Evolutionary conservation across 75 land plant genomes (phyloP), one percentile per base, ranked within the genome.

Genomic region (Selaginella tamariscina): DNA sequence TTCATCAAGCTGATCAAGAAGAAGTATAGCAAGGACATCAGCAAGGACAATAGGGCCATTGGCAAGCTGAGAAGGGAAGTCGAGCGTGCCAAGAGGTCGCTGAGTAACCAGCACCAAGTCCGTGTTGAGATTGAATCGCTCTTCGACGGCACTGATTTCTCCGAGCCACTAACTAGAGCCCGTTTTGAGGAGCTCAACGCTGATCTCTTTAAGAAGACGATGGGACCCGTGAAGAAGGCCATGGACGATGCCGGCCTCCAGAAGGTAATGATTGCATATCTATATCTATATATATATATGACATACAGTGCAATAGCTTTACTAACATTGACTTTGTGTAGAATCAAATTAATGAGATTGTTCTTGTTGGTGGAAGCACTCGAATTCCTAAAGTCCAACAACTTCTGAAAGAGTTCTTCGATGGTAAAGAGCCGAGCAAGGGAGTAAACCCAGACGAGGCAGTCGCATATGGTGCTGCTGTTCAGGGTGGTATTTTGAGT

Each of bases 1-100:
- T 76, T 80, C 57, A 70, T 80, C 31, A 72, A 80, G 65, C 26
- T 72, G 32, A 70, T 75, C 78, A 75, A 75, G 72, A 80, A 73
- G 73, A 79, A 79, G 67, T 44, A 74, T 27, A 56, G 57, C 0
- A 74, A 79, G 49, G 80, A 59, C 21, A 59, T 59, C 49, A 39
- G 49, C 49, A 39, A 39, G 49, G 49, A 39, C 49, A 39, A 39
- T 15, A 5, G 49, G 49, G 49, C 49, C 15, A 5, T 39, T 59
- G 26, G 62, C 62, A 59, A 59, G 62, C 27, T 23, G 8, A 5
- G 62, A 2, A 26, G 23, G 62, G 62, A 21, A 23, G 26, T 59
- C 23, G 62, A 26, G 62, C 21, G 26, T 21, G 62, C 62, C 21
- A 59, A 59, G 62, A 59, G 62, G n/a, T 8, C 62, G 2, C 62